Base-by-base conservation (phyloP, 192 early-diverging fungal species). In the Chytriomyces hyalinus region DNA sequence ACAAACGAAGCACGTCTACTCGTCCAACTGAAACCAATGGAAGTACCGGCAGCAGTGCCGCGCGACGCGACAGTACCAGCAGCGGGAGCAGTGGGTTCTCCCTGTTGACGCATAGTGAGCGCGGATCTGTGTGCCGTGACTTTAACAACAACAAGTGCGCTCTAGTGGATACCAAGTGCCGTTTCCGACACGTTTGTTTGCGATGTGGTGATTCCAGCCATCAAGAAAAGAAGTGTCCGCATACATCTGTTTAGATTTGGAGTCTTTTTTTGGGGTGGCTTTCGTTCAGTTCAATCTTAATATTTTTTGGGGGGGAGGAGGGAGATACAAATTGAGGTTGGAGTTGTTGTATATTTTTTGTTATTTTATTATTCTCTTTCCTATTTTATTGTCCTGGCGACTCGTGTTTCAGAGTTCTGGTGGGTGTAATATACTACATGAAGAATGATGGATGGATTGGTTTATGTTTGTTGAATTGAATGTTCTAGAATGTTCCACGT, bases 151-250 rank as follows among this genome's bases (percentile, higher is more conserved):
- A 70, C 44, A 70, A 70, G 50, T 78, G 77, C 47, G 63, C 70
- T 6, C 43, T 78, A 47, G 69, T 65, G 24, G 49, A 73, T 11
- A 24, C 20, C 17, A 28, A 28, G n/a, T 78, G 77, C 48, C 51
- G 69, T 36, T 78, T 72, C 77, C 71, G 72, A 70, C 77, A 78
- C 44, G 69, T 72, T 8, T 78, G 77, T 57, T 61, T 78, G 68
- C 20, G 63, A 20, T 78, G 77, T 45, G 77, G 77, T 6, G 69
- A 70, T 70, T 15, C 69, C 1, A 50, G 69, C 8, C 77, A 78
- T 48, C 77, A 70, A 28, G 77, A 78, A 49, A 78, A 72, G 63
- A 61, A 68, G 36, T 78, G 77, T 50, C 67, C 77, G 10, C 69
- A 71, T 22, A n/a, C 15, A 50, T 69, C 67, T 45, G 48, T 20